A percentile compares a stretch with the other conserved stretches of the same genome.
Conservation (phyloP, 2,329 filamentous ascomycete species). For the Epichloe uncinata region DNA sequence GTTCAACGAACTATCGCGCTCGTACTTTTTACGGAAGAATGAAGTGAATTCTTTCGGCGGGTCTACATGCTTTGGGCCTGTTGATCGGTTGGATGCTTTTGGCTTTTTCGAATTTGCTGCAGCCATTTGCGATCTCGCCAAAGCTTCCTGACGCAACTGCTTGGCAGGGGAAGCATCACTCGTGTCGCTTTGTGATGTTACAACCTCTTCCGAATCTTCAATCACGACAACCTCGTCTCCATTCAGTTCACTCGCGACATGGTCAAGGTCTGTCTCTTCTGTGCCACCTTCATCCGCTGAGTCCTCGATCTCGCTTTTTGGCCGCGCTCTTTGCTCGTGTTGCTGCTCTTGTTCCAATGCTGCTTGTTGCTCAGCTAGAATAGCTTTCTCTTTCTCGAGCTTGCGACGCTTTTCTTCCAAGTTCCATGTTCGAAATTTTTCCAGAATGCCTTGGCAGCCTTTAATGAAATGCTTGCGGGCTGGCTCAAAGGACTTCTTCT, state of each 20-base stretch:
- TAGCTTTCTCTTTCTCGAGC: constrained; percentile 54
- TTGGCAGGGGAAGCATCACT: constrained; percentile 38
- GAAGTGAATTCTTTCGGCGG: constrained; percentile 59
- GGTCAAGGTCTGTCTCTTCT: constrained; percentile 10
- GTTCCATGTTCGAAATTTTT: constrained; percentile 81
- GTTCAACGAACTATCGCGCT: constrained; percentile 68
- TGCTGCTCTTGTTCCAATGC: constrained; percentile 24
- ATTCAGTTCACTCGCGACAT: constrained; percentile 7
- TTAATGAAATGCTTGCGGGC: constrained; percentile 75
- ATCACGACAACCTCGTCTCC: constrained; percentile 21
- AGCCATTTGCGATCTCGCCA: constrained; percentile 35
- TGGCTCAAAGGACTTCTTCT: constrained; percentile 79
- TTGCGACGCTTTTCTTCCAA: constrained; percentile 79
- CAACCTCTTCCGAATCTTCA: constrained; percentile 9
- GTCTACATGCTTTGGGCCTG: constrained; percentile 20
- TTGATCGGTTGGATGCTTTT: constrained; percentile 15
- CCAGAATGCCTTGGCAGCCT: constrained; percentile 67
- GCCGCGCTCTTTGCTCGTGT: constrained; percentile 11
- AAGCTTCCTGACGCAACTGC: constrained; percentile 62
- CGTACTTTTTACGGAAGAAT: constrained; percentile 75
- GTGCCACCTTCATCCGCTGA: constrained; percentile 23
- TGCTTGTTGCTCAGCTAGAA: constrained; percentile 6
- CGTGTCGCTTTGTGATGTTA: constrained; percentile 43
- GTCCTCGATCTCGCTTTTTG: constrained; percentile 14
- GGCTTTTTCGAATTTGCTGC: constrained; percentile 21